Evolutionary conservation across 2,329 filamentous ascomycete genomes (phyloP), one percentile per base, ranked within the genome.

Genomic region (Lecanicillium sp.): DNA sequence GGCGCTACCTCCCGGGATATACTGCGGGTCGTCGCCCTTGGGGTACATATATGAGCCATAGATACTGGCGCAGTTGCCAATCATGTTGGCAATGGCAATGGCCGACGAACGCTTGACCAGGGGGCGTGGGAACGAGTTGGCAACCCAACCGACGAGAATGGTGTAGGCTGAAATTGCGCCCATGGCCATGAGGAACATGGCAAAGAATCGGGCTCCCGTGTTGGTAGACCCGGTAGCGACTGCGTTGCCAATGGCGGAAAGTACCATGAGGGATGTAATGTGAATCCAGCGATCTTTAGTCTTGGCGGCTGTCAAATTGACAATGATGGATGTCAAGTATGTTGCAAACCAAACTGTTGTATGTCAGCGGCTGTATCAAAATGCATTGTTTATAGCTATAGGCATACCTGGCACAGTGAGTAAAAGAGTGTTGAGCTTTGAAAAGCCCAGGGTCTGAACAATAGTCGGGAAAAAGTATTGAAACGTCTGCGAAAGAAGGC

Each of bases 51-150:
- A 71, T 5, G 59, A 61, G 12, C 57, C 57, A 35, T 71, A 71
- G 29, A 70, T 68, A 35, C 59, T 66, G 1, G 65, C 65, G 8
- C 57, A 72, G 52, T 82, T 83, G 0, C 80, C 82, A 30, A 85
- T 64, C 47, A 82, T 59, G 50, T 83, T 83, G 34, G 80, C 61
- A n/a, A 85, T 68, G 8, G 80, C 75, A 37, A 85, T 80, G 4
- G 71, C 71, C 2, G 73, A 72, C 4, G 81, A 82, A 2, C 80
- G 71, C 34, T 81, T 77, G 3, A 78, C 80, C 3, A 81, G 57
- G 2, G 83, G 80, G 56, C 82, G 83, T 0, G 82, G 80, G 27
- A 87, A 35, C 8, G 83, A 80, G 45, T 85, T 83, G 4, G 77
- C 75, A 25, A 86, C 78, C 49, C 72, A 74, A 0, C 80, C 76